A percentile compares a stretch with the other conserved stretches of the same genome.
phyloP scores from a whole-genome alignment of 2,329 filamentous ascomycete species.

The Trichoderma brevicompactum region DNA sequence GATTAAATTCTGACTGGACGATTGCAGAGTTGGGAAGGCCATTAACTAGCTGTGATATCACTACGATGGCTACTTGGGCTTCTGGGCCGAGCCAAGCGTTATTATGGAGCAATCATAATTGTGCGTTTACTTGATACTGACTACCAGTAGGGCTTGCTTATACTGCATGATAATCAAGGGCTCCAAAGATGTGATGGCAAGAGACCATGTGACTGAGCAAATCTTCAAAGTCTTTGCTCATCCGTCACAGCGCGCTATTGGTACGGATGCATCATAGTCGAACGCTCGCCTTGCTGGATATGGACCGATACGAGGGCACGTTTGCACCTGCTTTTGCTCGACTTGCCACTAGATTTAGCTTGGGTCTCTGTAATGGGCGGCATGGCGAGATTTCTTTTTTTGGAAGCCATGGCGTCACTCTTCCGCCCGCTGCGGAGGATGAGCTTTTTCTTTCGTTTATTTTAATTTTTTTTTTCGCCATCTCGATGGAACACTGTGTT shows the following conservation, averaged over 20 bases:
- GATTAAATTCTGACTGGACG: conserved; percentile 7
- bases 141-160: too few species aligned
- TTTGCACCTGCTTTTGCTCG: neutral
- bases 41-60: neutral
- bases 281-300: conserved; percentile 7
- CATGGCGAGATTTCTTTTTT: conserved; percentile 21
- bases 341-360: neutral
- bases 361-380: conserved; percentile 1
- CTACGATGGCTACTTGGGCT: too few species aligned
- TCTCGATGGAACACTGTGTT: too few species aligned
- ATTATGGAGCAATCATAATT: too few species aligned
- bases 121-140: too few species aligned
- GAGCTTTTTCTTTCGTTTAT: neutral
- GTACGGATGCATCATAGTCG: conserved; percentile 6
- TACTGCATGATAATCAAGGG: too few species aligned
- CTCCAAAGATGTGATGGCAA: too few species aligned
- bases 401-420: conserved; percentile 21
- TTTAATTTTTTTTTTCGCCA: too few species aligned
- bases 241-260: neutral
- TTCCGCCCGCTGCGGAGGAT: neutral
- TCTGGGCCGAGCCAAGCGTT: too few species aligned
- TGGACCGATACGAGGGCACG: conserved; percentile 16
- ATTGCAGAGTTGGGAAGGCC: conserved; percentile 17
- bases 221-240: neutral
- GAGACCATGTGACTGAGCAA: too few species aligned